A percentile compares a stretch with the other conserved stretches of the same genome.
These are phyloP conservation scores for Candida dendrica DNA, from an alignment of 805 yeast genomes.

Conservation along the genomic window DNA sequence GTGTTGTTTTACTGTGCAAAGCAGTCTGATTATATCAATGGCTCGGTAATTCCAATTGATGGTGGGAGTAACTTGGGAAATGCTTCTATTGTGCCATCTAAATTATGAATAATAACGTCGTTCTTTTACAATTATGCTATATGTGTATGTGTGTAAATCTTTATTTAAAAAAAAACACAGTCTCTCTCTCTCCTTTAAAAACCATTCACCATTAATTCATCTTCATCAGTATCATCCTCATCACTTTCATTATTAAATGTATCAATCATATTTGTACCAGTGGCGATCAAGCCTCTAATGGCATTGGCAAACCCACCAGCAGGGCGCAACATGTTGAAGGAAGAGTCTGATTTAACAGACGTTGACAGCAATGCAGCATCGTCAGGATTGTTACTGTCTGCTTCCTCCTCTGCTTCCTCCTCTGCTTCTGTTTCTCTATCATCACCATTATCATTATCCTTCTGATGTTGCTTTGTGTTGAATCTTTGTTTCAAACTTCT, in stretches of 20 bases:
- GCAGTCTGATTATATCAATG: slow-evolving; percentile 57
- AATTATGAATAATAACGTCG: neutral
- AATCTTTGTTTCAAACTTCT: neutral
- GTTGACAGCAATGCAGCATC: neutral
- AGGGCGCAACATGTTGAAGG: neutral
- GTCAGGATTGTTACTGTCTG: too few relatives aligned
- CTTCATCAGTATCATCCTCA: slow-evolving; percentile 9
- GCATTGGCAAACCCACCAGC: neutral
- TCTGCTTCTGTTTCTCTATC: too few relatives aligned
- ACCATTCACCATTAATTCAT: slow-evolving; percentile 7
- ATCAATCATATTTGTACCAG: neutral
- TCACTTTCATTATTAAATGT: slow-evolving; percentile 1
- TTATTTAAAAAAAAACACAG: too few relatives aligned
- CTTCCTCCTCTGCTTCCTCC: too few relatives aligned
- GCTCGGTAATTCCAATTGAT: slow-evolving; percentile 60
- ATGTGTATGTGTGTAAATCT: neutral
- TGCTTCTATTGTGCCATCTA: slow-evolving; percentile 4
- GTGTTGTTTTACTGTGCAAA: slow-evolving; percentile 49
- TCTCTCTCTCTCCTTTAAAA: slow-evolving; percentile 5
- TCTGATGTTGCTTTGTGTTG: neutral
- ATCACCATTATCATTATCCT: neutral
- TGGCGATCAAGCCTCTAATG: neutral
- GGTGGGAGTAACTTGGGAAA: slow-evolving; percentile 54
- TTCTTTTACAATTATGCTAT: too few relatives aligned
- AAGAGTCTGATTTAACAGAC: neutral